Conservation (phyloP, 768 basidiomycete species). For the Boletus patriciae region DNA sequence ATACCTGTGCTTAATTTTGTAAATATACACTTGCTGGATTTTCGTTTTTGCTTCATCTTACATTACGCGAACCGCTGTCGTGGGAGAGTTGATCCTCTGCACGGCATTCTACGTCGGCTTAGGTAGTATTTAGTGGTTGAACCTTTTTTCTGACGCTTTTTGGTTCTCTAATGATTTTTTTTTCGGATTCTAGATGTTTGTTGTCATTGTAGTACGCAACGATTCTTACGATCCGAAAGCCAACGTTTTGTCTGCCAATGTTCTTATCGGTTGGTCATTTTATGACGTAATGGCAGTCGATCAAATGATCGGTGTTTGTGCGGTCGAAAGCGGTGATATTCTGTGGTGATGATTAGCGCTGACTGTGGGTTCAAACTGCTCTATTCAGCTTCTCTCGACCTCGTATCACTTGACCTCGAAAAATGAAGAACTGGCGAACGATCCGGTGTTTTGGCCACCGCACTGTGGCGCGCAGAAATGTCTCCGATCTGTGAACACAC, state of each 20-base stretch:
- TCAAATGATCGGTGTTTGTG: not conserved
- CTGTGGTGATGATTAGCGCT: too few species aligned
- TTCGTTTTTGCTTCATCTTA: constrained; percentile 19
- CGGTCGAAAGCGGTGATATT: too few species aligned
- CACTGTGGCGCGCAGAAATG: too few species aligned
- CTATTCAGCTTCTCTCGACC: too few species aligned
- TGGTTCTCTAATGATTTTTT: constrained; percentile 2
- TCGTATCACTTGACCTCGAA: too few species aligned
- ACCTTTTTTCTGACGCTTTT: constrained; percentile 2
- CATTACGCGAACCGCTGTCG: constrained; percentile 13
- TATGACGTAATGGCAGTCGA: not conserved
- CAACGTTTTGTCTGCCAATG: not conserved
- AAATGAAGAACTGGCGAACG: too few species aligned
- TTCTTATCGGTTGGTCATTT: not conserved
- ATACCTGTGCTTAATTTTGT: constrained; percentile 21
- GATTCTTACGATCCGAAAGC: constrained; percentile 19
- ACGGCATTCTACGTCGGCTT: not conserved
- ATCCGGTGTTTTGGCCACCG: too few species aligned
- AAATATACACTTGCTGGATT: constrained; percentile 12
- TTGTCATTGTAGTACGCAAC: constrained; percentile 17
- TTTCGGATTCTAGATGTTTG: constrained; percentile 17
- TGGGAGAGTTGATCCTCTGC: constrained; percentile 2
- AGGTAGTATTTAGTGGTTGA: constrained; percentile 5
- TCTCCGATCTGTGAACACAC: too few species aligned
- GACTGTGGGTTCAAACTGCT: too few species aligned